phyloP scores from a whole-genome alignment of 2,329 filamentous ascomycete species.

The Colletotrichum tamarilloi region DNA sequence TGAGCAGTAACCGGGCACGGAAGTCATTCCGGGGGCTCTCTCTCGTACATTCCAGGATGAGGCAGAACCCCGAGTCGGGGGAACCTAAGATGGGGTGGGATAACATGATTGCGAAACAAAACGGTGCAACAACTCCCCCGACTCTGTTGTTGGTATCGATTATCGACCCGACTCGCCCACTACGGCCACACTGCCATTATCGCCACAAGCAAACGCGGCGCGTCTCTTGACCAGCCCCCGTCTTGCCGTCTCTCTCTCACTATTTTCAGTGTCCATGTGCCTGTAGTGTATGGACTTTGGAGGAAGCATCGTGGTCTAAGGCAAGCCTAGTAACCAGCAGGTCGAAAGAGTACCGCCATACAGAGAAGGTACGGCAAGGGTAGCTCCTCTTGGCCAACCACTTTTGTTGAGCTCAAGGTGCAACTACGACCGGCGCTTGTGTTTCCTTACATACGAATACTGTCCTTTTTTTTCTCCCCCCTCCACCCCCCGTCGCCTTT shows the following conservation, averaged over 20 bases:
- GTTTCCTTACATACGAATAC: no score
- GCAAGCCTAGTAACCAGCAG: no score
- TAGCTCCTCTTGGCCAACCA: background rate
- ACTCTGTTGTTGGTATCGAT: background rate
- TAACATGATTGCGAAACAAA: constrained; percentile 17
- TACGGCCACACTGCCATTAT: background rate
- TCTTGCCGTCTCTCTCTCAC: no score
- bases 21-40: background rate
- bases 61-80: constrained; percentile 5
- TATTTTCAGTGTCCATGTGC: no score
- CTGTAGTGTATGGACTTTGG: no score
- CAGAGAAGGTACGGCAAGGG: no score
- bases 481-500: background rate
- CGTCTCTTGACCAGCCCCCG: background rate
- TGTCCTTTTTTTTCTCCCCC: no score
- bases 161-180: background rate
- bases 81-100: background rate
- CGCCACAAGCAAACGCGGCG: constrained; percentile 25
- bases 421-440: background rate
- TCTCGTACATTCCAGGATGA: constrained; percentile 21
- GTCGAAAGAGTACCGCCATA: no score
- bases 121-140: constrained; percentile 29
- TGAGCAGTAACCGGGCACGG: background rate
- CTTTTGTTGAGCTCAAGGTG: constrained; percentile 19
- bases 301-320: no score